Percentiles rank a stretch among this genome's conserved stretches.
Evolutionary conservation across 1,284 basidiomycete species (phyloP).

Genomic region (Pisolithus thermaeus): DNA sequence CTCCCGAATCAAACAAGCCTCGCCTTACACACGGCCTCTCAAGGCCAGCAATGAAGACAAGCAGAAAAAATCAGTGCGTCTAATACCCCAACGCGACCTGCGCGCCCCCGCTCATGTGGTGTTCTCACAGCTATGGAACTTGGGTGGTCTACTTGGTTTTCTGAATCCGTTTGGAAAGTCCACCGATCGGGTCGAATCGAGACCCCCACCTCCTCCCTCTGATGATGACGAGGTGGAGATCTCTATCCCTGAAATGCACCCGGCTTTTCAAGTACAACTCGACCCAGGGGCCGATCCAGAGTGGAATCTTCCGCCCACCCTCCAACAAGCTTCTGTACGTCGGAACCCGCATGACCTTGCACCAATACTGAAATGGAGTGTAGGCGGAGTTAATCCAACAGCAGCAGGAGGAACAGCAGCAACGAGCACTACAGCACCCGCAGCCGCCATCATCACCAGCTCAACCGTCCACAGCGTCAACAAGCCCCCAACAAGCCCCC

Average conservation of each 20-base stretch:
- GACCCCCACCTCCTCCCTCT: constrained; percentile 15
- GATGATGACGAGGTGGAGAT: neutral
- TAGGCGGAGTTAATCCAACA: too few relatives aligned
- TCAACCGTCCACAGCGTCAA: constrained; percentile 8
- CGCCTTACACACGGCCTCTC: constrained; percentile 30
- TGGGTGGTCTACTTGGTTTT: constrained; percentile 41
- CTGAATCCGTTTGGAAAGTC: constrained; percentile 40
- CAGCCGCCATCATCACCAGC: constrained; percentile 12
- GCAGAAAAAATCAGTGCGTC: constrained; percentile 42
- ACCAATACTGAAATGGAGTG: neutral
- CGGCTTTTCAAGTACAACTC: neutral
- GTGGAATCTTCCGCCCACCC: neutral
- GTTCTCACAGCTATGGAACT: constrained; percentile 42
- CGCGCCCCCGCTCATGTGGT: neutral
- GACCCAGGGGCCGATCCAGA: neutral
- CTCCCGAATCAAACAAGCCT: constrained; percentile 31
- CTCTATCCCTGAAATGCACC: neutral
- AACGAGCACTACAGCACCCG: constrained; percentile 9
- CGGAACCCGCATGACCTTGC: constrained; percentile 3
- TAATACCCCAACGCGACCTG: neutral
- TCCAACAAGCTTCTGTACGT: neutral
- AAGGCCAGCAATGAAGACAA: constrained; percentile 11
- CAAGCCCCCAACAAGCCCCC: constrained; percentile 10
- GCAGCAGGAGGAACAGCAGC: neutral
- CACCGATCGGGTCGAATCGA: constrained; percentile 20